A percentile compares a stretch with the other conserved stretches of the same genome.
Conservation (phyloP, 305 asterid genomes). For the Ajuga reptans region DNA sequence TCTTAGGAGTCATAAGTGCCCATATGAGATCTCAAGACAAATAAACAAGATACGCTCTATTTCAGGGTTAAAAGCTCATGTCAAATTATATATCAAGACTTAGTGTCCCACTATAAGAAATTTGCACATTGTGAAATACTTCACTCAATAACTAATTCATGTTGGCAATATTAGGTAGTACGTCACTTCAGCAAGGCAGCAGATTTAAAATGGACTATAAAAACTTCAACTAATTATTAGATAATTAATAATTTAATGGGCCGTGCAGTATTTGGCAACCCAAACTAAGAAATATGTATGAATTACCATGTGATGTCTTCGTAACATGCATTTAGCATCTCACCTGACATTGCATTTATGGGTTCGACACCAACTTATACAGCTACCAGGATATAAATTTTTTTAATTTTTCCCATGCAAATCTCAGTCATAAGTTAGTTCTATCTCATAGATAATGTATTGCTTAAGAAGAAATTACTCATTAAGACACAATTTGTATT, state of each 20-base stretch:
- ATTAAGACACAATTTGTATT: background rate
- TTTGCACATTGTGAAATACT: background rate
- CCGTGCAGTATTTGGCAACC: background rate
- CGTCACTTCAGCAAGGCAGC: background rate
- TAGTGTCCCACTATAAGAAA: background rate
- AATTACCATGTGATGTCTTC: background rate
- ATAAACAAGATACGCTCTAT: background rate
- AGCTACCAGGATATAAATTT: background rate
- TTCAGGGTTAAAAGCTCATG: background rate
- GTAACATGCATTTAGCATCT: background rate
- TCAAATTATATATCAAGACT: background rate
- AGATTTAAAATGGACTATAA: slow-evolving; percentile 4
- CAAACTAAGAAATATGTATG: background rate
- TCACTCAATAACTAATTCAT: background rate
- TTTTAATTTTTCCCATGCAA: background rate
- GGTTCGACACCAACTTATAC: background rate
- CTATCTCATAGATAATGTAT: background rate
- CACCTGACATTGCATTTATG: background rate
- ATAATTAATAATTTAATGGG: background rate
- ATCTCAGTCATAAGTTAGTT: background rate
- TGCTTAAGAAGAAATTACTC: background rate
- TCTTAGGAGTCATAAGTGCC: background rate
- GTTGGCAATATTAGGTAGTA: background rate
- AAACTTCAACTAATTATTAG: background rate
- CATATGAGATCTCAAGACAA: background rate